These are phyloP conservation scores for Euphorbia lathyris DNA, from an alignment of 345 rosid species.

Conservation along the genomic window DNA sequence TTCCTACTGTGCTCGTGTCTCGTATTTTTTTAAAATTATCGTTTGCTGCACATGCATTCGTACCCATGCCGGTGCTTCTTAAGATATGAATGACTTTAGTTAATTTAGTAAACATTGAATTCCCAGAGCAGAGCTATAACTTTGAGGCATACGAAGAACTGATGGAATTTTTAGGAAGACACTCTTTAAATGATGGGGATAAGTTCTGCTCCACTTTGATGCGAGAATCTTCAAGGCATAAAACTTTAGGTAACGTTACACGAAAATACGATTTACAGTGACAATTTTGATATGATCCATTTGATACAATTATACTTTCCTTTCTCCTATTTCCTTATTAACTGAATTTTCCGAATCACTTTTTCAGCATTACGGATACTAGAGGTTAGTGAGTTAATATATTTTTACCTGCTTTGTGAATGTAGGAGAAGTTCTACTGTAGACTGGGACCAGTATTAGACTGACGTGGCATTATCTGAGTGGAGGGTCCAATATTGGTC, in stretches of 20 bases:
- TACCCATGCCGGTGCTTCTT: too few species aligned
- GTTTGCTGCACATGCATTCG: too few species aligned
- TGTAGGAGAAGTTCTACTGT: too few species aligned
- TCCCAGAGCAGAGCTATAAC: slow-evolving; percentile 67
- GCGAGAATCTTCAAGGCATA: slow-evolving; percentile 75
- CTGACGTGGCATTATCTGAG: too few species aligned
- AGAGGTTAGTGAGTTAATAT: slow-evolving; percentile 42
- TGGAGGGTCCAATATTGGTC: too few species aligned
- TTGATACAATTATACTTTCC: too few species aligned
- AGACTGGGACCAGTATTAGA: too few species aligned
- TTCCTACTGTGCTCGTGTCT: too few species aligned
- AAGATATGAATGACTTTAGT: too few species aligned
- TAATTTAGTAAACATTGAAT: slow-evolving; percentile 3
- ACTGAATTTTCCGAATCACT: background rate
- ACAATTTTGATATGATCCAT: too few species aligned
- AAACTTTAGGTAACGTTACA: slow-evolving; percentile 59
- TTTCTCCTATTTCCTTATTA: background rate
- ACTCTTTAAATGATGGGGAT: slow-evolving; percentile 78
- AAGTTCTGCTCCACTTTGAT: slow-evolving; percentile 63
- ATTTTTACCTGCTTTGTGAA: background rate
- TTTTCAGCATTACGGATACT: slow-evolving; percentile 64
- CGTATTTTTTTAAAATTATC: too few species aligned
- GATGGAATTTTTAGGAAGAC: slow-evolving; percentile 49
- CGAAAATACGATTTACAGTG: too few species aligned
- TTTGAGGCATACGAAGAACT: slow-evolving; percentile 70